Evolutionary conservation across 2,329 filamentous ascomycete species (phyloP), one percentile per base, ranked within the genome.

Genomic region (Helotiales sp.): DNA sequence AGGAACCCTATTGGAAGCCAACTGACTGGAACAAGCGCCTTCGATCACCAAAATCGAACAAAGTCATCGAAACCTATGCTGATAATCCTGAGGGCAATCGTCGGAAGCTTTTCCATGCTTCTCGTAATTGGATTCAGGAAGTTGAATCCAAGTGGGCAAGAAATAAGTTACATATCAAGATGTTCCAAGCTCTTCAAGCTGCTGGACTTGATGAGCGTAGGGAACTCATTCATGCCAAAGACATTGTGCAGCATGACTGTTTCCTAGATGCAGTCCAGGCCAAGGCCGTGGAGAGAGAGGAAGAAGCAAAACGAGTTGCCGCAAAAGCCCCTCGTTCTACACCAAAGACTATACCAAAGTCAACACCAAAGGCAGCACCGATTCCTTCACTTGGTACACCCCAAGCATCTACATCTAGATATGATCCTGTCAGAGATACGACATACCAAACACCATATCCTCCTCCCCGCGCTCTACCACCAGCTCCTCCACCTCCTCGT

Each of bases 371-470:
- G n/a, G 17, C 36, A 19, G 36, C 36, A 38, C 34, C 34, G 8
- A 8, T 40, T 10, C 9, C 13, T 5, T 19, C 36, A 9, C 17
- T 19, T 1, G 5, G 4, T 17, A 7, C 15, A 40, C 2, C 36
- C 24, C 15, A 13, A 7, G 1, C 40, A 7, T 44, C 40, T 3
- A 25, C 40, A 17, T 40, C 48, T n/a, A 60, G 59, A 6, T 67
- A 67, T 31, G 65, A 67, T 40, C 65, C 66, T 31, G 66, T 67
- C 22, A 55, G 61, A 9, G 63, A 66, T 42, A 46, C 44, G 7
- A 27, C 36, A 1, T 58, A 60, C 30, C 46, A 51, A 47, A 58
- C 52, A 30, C 52, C 57, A 36, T 58, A 52, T 46, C 33, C 55
- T 7, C 57, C 13, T 10, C 5, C 40, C n/a, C n/a, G n/a, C 6